Conservation (phyloP, 1,284 basidiomycete species). For the Ceratobasidium sp. region DNA sequence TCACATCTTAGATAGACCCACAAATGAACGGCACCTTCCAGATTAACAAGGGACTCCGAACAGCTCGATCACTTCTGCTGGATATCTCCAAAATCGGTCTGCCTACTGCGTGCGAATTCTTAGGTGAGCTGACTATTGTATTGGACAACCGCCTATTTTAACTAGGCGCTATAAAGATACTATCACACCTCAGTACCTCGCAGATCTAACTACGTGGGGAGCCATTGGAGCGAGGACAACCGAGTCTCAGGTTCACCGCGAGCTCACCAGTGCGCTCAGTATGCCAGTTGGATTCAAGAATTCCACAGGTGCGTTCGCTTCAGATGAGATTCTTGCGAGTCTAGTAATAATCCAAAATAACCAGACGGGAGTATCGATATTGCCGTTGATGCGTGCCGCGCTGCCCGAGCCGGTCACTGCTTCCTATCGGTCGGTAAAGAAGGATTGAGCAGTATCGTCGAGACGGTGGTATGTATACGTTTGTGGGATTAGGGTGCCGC, state of each 20-base stretch:
- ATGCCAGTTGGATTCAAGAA: slow-evolving; percentile 84
- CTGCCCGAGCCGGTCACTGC: slow-evolving; percentile 86
- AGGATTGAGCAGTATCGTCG: slow-evolving; percentile 89
- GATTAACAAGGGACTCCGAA: slow-evolving; percentile 96
- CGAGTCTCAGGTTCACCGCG: slow-evolving; percentile 95
- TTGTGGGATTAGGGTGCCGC: slow-evolving; percentile 17
- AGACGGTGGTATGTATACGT: slow-evolving; percentile 72
- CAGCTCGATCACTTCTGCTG: slow-evolving; percentile 87
- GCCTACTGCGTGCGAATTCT: slow-evolving; percentile 88
- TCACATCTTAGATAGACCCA: slow-evolving; percentile 61
- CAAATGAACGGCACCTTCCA: slow-evolving; percentile 85
- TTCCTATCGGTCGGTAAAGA: slow-evolving; percentile 95
- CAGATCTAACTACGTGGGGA: slow-evolving; percentile 96
- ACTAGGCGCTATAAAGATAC: slow-evolving; percentile 65
- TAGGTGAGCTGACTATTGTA: slow-evolving; percentile 58
- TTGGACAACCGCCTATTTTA: slow-evolving; percentile 43
- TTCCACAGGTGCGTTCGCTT: slow-evolving; percentile 74
- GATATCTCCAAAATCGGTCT: slow-evolving; percentile 88
- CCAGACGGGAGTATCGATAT: slow-evolving; percentile 74
- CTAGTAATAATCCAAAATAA: slow-evolving; percentile 44
- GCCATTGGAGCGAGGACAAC: slow-evolving; percentile 97
- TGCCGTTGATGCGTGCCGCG: slow-evolving; percentile 91
- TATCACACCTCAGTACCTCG: slow-evolving; percentile 92
- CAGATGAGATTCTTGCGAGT: slow-evolving; percentile 66
- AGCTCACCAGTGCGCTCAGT: slow-evolving; percentile 83